Conservation (phyloP, 2,329 filamentous ascomycete genomes). For the Davidsoniella virescens region DNA sequence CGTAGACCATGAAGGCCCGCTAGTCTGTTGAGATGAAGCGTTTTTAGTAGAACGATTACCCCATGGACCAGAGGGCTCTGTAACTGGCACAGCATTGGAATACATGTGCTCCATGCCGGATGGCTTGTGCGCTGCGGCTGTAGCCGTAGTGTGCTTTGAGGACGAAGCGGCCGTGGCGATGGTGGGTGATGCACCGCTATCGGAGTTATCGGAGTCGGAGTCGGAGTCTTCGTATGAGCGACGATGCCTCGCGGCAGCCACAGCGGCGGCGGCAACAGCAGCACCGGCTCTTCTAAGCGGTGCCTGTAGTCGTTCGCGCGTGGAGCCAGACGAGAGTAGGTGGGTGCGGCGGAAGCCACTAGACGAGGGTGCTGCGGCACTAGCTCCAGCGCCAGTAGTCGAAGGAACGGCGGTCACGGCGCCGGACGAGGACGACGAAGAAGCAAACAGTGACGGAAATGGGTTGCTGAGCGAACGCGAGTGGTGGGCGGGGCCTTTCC, state of each 20-base stretch:
- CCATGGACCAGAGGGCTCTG: too few species aligned
- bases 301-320: background rate
- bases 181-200: background rate
- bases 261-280: conserved; percentile 7
- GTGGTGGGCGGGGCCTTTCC: background rate
- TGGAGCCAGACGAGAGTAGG: background rate
- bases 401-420: background rate
- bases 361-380: too few species aligned
- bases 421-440: background rate
- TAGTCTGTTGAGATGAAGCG: background rate
- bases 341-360: background rate
- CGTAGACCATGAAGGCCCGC: background rate
- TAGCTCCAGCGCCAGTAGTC: background rate
- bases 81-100: too few species aligned
- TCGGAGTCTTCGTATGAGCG: background rate
- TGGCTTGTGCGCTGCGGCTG: too few species aligned
- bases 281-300: conserved; percentile 5
- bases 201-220: background rate
- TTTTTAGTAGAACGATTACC: background rate
- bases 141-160: background rate
- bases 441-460: background rate
- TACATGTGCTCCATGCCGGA: too few species aligned
- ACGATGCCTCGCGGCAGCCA: background rate
- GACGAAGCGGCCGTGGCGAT: background rate
- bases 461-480: background rate